Conservation (phyloP, 2,329 filamentous ascomycete species). For the Tolypocladium endophyticum region DNA sequence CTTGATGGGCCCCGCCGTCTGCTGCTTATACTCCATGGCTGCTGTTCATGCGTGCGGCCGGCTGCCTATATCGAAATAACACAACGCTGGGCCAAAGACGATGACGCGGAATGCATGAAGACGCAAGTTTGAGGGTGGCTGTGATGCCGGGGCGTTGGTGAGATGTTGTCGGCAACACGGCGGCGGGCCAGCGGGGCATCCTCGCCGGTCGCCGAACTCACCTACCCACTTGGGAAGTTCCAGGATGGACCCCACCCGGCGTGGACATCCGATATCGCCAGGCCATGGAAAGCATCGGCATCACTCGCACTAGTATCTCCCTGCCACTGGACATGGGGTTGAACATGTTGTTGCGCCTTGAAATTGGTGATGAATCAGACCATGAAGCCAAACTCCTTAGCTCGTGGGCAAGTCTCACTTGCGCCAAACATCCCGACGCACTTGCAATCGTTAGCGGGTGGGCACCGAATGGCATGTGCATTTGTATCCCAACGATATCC, state of each 20-base stretch:
- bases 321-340: too few species aligned
- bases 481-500: too few species aligned
- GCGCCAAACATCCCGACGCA: too few species aligned
- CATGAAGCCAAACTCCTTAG: too few species aligned
- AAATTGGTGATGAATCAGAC: too few species aligned
- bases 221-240: conserved; percentile 1
- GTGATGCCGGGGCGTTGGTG: neutral
- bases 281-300: neutral
- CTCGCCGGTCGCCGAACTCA: neutral
- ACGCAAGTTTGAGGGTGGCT: neutral
- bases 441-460: too few species aligned
- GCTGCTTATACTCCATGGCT: conserved; percentile 30
- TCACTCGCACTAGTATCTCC: too few species aligned
- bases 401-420: too few species aligned
- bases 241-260: neutral
- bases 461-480: too few species aligned
- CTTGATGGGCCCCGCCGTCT: conserved; percentile 17
- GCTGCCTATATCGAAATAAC: neutral
- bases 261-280: neutral
- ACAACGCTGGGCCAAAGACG: neutral
- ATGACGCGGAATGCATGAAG: neutral
- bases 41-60: neutral
- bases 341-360: too few species aligned
- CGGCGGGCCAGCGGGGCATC: neutral
- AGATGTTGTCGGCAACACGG: neutral